phyloP scores from a whole-genome alignment of 768 basidiomycete species.

The Galerina sulciceps region DNA sequence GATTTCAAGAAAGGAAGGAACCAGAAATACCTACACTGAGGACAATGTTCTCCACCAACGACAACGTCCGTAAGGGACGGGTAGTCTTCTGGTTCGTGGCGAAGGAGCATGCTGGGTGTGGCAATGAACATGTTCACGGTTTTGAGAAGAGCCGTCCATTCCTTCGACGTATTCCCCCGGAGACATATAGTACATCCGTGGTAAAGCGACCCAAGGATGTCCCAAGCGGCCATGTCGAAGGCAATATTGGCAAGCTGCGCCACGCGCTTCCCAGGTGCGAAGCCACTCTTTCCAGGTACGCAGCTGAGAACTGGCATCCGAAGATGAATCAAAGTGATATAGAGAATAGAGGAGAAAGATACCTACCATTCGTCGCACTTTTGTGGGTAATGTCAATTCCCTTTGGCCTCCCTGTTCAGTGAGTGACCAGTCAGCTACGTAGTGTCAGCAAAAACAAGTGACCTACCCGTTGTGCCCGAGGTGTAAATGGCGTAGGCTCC shows the following conservation, averaged over 20 bases:
- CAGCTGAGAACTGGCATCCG: slow-evolving; percentile 41
- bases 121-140: slow-evolving; percentile 57
- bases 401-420: slow-evolving; percentile 27
- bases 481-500: slow-evolving; percentile 54
- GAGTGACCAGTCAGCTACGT: neutral
- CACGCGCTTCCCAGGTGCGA: slow-evolving; percentile 46
- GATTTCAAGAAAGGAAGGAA: no score
- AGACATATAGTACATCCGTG: slow-evolving; percentile 59
- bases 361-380: slow-evolving; percentile 39
- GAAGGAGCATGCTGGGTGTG: slow-evolving; percentile 54
- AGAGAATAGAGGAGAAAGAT: slow-evolving; percentile 7
- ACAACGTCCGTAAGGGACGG: neutral
- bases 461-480: slow-evolving; percentile 48
- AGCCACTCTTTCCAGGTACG: slow-evolving; percentile 48
- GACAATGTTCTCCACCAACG: neutral
- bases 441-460: neutral
- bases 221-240: slow-evolving; percentile 52
- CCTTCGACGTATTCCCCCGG: slow-evolving; percentile 51
- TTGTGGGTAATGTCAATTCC: slow-evolving; percentile 50
- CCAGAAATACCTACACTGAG: neutral
- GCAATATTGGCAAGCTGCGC: slow-evolving; percentile 54
- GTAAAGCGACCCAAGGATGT: slow-evolving; percentile 52
- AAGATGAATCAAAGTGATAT: neutral
- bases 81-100: slow-evolving; percentile 3
- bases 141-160: slow-evolving; percentile 54